Evolutionary conservation across 805 yeast species (phyloP).

Genomic region (Candida sithepensis): DNA sequence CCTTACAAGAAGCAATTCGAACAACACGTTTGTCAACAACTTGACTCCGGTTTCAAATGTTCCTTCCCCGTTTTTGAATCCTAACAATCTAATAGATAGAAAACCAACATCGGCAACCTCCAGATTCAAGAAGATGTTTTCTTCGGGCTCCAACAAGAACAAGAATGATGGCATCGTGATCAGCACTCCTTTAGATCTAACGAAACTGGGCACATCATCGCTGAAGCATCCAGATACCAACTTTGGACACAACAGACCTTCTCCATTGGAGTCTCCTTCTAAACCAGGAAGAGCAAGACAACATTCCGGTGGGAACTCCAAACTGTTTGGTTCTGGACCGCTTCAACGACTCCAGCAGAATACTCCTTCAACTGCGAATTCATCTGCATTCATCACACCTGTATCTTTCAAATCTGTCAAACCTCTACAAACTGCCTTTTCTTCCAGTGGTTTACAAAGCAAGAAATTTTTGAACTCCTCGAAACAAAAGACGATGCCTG

Average conservation of each 20-base stretch:
- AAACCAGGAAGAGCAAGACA: conserved; percentile 9
- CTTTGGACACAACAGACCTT: conserved; percentile 5
- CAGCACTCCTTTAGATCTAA: conserved; percentile 20
- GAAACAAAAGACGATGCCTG: conserved; percentile 44
- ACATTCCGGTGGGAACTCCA: not conserved
- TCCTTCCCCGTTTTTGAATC: conserved; percentile 26
- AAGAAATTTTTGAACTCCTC: conserved; percentile 47
- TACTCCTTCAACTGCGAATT: conserved; percentile 15
- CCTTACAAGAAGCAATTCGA: not conserved
- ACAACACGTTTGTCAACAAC: conserved; percentile 4
- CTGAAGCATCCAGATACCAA: conserved; percentile 10
- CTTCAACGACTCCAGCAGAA: conserved; percentile 3
- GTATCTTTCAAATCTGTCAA: conserved; percentile 66
- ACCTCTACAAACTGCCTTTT: conserved; percentile 82
- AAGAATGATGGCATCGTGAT: conserved; percentile 6
- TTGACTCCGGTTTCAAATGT: conserved; percentile 16
- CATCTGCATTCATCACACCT: conserved; percentile 39
- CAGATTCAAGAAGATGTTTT: conserved; percentile 21
- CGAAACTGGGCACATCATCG: conserved; percentile 14
- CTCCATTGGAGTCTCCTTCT: conserved; percentile 21
- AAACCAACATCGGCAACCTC: conserved; percentile 21
- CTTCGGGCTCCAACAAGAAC: conserved; percentile 4
- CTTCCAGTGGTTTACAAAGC: conserved; percentile 67
- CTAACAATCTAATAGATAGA: conserved; percentile 9
- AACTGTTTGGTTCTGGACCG: not conserved